Conservation (phyloP, 2,329 filamentous ascomycete genomes). For the Fusarium brevicatenulatum region DNA sequence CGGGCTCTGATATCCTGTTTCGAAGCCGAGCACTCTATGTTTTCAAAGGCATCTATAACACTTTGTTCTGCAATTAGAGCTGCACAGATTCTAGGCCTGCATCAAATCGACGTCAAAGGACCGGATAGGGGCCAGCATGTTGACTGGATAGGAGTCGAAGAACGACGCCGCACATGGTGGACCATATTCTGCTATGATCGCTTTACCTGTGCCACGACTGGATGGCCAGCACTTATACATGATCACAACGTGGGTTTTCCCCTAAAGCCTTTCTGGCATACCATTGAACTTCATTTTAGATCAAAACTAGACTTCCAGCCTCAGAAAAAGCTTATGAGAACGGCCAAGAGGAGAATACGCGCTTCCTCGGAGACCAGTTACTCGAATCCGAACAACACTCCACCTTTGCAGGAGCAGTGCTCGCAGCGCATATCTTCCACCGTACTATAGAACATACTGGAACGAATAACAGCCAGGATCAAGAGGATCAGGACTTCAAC, state of each 20-base stretch:
- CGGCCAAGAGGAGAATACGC: conserved; percentile 1
- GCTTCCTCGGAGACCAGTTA: conserved; percentile 10
- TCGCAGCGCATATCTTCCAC: conserved; percentile 14
- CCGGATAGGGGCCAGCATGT: rapidly evolving
- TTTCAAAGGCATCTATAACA: conserved; percentile 21
- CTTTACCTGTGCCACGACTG: conserved; percentile 18
- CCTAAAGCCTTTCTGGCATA: rapidly evolving
- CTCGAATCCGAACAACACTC: conserved; percentile 2
- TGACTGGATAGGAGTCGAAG: conserved; percentile 13
- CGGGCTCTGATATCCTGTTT: conserved; percentile 13
- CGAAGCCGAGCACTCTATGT: conserved; percentile 21
- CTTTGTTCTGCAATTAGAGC: conserved; percentile 4
- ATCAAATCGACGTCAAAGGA: neutral
- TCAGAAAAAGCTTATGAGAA: conserved; percentile 7
- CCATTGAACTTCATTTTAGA: neutral
- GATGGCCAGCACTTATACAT: conserved; percentile 17
- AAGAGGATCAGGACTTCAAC: neutral
- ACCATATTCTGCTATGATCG: conserved; percentile 25
- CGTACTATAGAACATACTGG: conserved; percentile 16
- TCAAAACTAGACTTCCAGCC: conserved; percentile 9
- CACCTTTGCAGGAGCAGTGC: conserved; percentile 5
- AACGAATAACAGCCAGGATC: neutral
- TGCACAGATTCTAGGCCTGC: conserved; percentile 6
- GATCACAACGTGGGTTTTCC: neutral
- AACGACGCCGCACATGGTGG: conserved; percentile 21